Evolutionary conservation across 495 filamentous ascomycete genomes (phyloP), one percentile per base, ranked within the genome.

Genomic region (Penicillium simplicissimum): DNA sequence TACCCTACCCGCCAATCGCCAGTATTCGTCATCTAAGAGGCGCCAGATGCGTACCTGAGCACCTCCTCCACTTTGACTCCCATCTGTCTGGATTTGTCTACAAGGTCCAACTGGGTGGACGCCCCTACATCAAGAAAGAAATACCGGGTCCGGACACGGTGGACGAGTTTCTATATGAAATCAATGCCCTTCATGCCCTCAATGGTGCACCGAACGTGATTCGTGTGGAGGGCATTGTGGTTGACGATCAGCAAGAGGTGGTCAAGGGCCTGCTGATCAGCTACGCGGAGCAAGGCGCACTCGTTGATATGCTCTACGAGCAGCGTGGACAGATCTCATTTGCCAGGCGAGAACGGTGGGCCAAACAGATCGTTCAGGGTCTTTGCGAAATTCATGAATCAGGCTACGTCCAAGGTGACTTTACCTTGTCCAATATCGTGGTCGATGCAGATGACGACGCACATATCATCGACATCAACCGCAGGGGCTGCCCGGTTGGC

Each of bases 31-130:
- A 97, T 75, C 79, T 98, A 55, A 68, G 76, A 15, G 92, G 89
- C 31, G 71, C 70, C 64, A 82, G 76, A 15, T 81, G 83, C 33
- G 83, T 93, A 65, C 83, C 76, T 23, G 93, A 97, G 71, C 83
- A 83, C 47, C 84, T 89, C 15, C 71, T 98, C 4, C 82, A 89
- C 55, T 98, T 98, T 70, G 90, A 96, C 62, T 88, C 90, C 2
- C 95, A 98, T 70, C 81, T 98, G 65, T 97, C 95, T 10, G 95
- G 95, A 0, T 98, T 98, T 71, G 95, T 98, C 35, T 98, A 98
- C 81, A 96, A 94, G 76, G 93, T 98, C 47, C 81, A 76, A 9
- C 82, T 92, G 31, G 75, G 82, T 58, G 88, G 85, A 38, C 76
- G 84, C 49, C 78, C 85, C 15, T 90, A 88, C 70, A 96, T 98